Evolutionary conservation across 202 grass and related monocot species (phyloP), one percentile per base, ranked within the genome.

Genomic region (Cymbopogon flexuosus): DNA sequence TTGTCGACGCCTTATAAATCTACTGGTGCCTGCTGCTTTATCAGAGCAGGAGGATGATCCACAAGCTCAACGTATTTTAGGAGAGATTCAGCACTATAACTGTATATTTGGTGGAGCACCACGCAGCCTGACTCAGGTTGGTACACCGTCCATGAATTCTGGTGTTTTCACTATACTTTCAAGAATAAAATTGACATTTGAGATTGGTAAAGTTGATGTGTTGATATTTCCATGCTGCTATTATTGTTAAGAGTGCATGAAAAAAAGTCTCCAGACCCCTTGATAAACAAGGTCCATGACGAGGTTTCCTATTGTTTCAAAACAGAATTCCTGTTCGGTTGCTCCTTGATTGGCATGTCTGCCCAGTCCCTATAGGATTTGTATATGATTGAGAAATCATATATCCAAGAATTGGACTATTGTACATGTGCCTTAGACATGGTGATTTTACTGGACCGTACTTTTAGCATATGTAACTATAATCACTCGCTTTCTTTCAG

Each of bases 61-160:
- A 13, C 86, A 91, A 78, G 62, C 84, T 68, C 83, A 77, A 18
- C 82, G 42, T 66, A 81, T 96, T 23, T 83, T 99, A 60, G 79
- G 75, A 88, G 80, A 88, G 46, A 84, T 99, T 74, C 86, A 85
- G 34, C 81, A 81, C 75, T 99, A 99, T 65, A 99, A 99, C 15
- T 46, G 16, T 22, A 86, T 88, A 72, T 96, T 95, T 79, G 96
- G 96, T 75, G 90, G 92, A 76, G 70, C 79, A 67, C 87, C 88
- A 59, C 88, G 87, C 62, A 91, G 83, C 85, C 70, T 99, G 62
- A 78, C 85, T 75, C 96, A 99, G 96, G 96, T 99, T 83, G 75
- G 19, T 62, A 75, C 19, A 34, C 37, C 60, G 30, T 45, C 18
- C 37, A 31, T n/a, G 27, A 52, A 60, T 31, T 0, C 10, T 10